Evolutionary conservation across 2,329 filamentous ascomycete species (phyloP).

Genomic region (Macrophomina pseudophaseolina): DNA sequence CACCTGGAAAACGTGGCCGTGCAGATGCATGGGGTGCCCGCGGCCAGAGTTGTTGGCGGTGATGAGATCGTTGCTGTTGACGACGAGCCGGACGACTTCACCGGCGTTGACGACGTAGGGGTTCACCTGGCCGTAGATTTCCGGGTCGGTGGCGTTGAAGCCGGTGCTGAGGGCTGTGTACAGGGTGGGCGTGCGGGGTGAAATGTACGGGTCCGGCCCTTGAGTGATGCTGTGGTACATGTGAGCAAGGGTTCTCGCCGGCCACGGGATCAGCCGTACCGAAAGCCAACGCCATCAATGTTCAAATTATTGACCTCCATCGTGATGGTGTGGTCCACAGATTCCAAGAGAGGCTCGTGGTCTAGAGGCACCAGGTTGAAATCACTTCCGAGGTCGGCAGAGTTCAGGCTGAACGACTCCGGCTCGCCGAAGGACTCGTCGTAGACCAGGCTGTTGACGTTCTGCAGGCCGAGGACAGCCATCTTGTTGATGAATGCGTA

Average conservation of each 20-base stretch:
- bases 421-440: constrained; percentile 54
- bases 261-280: constrained; percentile 19
- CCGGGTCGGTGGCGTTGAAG: constrained; percentile 58
- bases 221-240: constrained; percentile 39
- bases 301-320: constrained; percentile 56
- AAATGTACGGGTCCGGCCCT: constrained; percentile 68
- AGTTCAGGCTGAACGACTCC: constrained; percentile 60
- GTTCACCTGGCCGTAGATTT: constrained; percentile 64
- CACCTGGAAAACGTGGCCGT: constrained; percentile 53
- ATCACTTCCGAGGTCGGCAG: constrained; percentile 75
- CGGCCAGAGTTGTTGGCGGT: constrained; percentile 76
- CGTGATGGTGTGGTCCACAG: constrained; percentile 67
- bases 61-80: constrained; percentile 62
- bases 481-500: constrained; percentile 72
- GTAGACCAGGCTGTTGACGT: constrained; percentile 63
- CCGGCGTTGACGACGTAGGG: constrained; percentile 40
- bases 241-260: neutral
- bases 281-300: constrained; percentile 45
- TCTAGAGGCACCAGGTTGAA: constrained; percentile 73
- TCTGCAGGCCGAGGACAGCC: constrained; percentile 66
- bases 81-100: constrained; percentile 27
- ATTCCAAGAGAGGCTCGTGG: constrained; percentile 62
- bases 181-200: constrained; percentile 69
- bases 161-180: constrained; percentile 70
- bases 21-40: constrained; percentile 75